A percentile compares a stretch with the other conserved stretches of the same genome.
Conservation (phyloP, 176 grass and related monocot species). For the Cenchrus americanus region DNA sequence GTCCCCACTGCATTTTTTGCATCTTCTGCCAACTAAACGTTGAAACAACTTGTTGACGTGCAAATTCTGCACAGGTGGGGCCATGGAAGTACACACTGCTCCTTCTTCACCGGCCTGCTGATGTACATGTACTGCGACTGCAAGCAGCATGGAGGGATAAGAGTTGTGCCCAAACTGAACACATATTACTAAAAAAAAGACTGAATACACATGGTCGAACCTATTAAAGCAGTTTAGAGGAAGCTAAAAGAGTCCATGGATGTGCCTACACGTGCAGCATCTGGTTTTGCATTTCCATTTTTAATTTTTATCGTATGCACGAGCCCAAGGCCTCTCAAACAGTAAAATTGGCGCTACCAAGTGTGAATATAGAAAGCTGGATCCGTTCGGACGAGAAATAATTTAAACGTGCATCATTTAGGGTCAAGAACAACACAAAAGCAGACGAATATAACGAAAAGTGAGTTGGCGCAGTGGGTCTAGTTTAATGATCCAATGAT, state of each 20-base stretch:
- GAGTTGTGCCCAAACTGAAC: too few species aligned
- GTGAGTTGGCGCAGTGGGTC: not conserved
- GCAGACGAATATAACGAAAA: not conserved
- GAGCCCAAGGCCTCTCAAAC: not conserved
- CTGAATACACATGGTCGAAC: too few species aligned
- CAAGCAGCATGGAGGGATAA: too few species aligned
- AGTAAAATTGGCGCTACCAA: not conserved
- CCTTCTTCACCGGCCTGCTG: not conserved
- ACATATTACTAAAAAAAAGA: too few species aligned
- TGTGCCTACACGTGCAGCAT: too few species aligned
- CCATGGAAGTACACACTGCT: not conserved
- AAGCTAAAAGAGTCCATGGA: too few species aligned
- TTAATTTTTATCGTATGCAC: not conserved
- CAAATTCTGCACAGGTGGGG: not conserved
- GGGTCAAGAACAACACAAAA: not conserved
- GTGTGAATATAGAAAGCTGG: not conserved
- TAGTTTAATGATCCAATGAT: constrained; percentile 18
- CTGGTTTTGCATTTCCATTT: not conserved
- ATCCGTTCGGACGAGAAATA: not conserved
- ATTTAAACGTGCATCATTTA: not conserved
- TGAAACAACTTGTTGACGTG: not conserved
- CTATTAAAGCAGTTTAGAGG: too few species aligned
- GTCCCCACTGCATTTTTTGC: constrained; percentile 1
- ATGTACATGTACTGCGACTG: not conserved
- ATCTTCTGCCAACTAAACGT: too few species aligned